Conservation (phyloP, 257 asterid genomes). For the Phtheirospermum japonicum region DNA sequence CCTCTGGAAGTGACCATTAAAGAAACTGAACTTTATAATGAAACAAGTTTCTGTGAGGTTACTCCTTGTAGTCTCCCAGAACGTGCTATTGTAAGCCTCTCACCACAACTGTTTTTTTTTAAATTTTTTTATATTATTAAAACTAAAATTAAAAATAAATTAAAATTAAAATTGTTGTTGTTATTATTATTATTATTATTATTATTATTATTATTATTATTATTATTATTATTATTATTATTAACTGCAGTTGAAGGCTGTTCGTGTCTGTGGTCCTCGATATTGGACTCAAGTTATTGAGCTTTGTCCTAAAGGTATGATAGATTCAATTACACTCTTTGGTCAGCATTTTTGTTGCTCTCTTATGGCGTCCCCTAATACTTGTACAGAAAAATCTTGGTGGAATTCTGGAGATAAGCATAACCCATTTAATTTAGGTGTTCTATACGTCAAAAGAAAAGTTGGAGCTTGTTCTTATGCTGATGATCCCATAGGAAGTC, state of each 20-base stretch:
- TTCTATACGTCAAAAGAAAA: conserved; percentile 84
- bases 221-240: conserved; percentile 12
- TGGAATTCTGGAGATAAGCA: conserved; percentile 80
- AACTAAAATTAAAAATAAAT: no score
- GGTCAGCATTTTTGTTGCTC: conserved; percentile 21
- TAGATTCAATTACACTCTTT: conserved; percentile 17
- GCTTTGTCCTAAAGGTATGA: conserved; percentile 77
- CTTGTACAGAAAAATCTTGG: conserved; percentile 83
- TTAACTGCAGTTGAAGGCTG: conserved; percentile 72
- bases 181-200: no score
- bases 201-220: not conserved
- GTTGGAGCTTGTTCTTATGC: conserved; percentile 94
- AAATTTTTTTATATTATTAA: no score
- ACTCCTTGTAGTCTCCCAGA: conserved; percentile 98
- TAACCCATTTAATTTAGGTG: conserved; percentile 86
- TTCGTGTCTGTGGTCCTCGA: conserved; percentile 98
- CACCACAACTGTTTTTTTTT: no score
- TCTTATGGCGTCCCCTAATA: conserved; percentile 11
- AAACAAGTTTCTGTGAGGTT: conserved; percentile 92
- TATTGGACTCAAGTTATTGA: conserved; percentile 94
- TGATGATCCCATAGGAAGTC: conserved; percentile 97
- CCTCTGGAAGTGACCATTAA: conserved; percentile 83
- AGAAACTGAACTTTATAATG: conserved; percentile 77
- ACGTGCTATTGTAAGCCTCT: conserved; percentile 73
- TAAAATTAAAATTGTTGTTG: no score